Evolutionary conservation across 331 rosid genomes (phyloP).

Genomic region (Arachis monticola): DNA sequence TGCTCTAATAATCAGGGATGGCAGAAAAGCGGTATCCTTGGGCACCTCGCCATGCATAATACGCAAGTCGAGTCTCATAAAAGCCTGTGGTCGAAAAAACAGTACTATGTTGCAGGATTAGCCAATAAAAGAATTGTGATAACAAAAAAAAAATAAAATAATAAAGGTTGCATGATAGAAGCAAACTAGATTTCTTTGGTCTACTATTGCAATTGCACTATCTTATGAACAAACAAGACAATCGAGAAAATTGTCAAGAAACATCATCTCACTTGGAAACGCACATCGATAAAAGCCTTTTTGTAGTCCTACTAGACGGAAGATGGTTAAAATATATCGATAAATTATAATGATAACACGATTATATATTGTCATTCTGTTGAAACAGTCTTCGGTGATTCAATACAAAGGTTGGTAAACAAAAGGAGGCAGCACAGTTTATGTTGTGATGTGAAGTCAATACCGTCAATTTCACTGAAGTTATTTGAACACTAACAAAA

Average conservation of each 20-base stretch:
- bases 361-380: not conserved
- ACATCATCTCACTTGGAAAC: constrained; percentile 3
- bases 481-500: constrained; percentile 18
- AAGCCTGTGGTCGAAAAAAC: constrained; percentile 65
- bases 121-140: constrained; percentile 29
- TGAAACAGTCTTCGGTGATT: constrained; percentile 19
- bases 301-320: not conserved
- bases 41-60: constrained; percentile 96
- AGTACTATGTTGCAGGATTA: constrained; percentile 21
- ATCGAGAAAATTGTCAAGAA: not conserved
- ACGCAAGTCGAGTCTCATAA: constrained; percentile 91
- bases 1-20: constrained; percentile 81
- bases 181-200: constrained; percentile 4
- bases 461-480: constrained; percentile 21
- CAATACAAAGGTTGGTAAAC: constrained; percentile 7
- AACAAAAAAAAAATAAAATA: not conserved
- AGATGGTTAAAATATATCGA: not conserved
- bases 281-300: not conserved
- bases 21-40: constrained; percentile 83
- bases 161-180: not conserved
- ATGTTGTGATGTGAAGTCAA: constrained; percentile 6
- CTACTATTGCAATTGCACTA: constrained; percentile 1
- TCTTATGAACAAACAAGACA: constrained; percentile 10
- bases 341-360: constrained; percentile 1
- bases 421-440: constrained; percentile 5